Conservation (phyloP, 441 rosid genomes). For the Erodium chrysanthum region DNA sequence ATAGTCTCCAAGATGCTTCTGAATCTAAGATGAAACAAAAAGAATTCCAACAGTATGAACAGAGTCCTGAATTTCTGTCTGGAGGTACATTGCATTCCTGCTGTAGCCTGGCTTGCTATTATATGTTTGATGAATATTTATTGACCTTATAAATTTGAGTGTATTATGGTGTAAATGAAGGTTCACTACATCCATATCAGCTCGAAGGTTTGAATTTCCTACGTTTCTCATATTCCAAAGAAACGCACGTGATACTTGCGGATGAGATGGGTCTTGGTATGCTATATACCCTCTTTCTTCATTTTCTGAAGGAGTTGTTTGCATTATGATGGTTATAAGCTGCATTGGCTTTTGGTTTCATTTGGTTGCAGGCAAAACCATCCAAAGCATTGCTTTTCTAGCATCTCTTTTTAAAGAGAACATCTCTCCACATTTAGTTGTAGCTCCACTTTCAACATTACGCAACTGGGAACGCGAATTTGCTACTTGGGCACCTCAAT, state of each 20-base stretch:
- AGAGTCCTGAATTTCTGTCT: slow-evolving; percentile 75
- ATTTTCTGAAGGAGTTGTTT: slow-evolving; percentile 10
- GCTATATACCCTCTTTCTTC: slow-evolving; percentile 6
- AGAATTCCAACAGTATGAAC: slow-evolving; percentile 82
- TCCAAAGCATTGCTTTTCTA: slow-evolving; percentile 94
- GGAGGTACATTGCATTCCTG: slow-evolving; percentile 35
- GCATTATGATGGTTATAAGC: slow-evolving; percentile 16
- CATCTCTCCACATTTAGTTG: slow-evolving; percentile 67
- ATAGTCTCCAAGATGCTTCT: slow-evolving; percentile 27
- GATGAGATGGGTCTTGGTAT: slow-evolving; percentile 99
- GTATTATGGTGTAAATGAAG: slow-evolving; percentile 35
- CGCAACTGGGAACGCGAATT: slow-evolving; percentile 98
- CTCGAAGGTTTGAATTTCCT: slow-evolving; percentile 93
- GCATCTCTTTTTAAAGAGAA: slow-evolving; percentile 81
- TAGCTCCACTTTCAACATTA: slow-evolving; percentile 97
- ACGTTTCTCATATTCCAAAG: slow-evolving; percentile 93
- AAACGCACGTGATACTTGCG: slow-evolving; percentile 96
- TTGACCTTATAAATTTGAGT: slow-evolving; percentile 10
- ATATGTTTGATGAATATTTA: slow-evolving; percentile 12
- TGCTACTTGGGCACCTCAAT: slow-evolving; percentile 95
- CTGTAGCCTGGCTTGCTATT: slow-evolving; percentile 14
- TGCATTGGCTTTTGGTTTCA: slow-evolving; percentile 15
- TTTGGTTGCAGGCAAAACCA: slow-evolving; percentile 72
- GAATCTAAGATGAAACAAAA: slow-evolving; percentile 54
- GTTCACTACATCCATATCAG: slow-evolving; percentile 93